These are phyloP conservation scores for Metschnikowia drakensbergensis DNA, from an alignment of 805 yeast genomes.

Conservation along the genomic window DNA sequence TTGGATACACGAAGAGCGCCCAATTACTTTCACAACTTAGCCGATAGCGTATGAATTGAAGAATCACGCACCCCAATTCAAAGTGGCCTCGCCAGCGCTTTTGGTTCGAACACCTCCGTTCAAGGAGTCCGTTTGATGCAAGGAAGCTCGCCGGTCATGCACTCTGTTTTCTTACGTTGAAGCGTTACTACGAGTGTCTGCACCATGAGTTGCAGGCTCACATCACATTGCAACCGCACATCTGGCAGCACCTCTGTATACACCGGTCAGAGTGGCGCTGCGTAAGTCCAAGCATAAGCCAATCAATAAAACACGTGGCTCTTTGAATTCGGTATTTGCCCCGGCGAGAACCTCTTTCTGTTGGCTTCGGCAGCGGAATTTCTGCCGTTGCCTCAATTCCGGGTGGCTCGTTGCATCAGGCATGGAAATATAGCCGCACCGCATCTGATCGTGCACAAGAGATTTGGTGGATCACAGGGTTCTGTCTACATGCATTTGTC, in stretches of 20 bases:
- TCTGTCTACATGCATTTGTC: background rate
- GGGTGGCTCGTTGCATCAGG: slow-evolving; percentile 1
- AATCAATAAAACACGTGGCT: background rate
- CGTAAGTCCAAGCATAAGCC: too few relatives aligned
- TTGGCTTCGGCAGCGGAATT: background rate
- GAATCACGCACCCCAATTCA: background rate
- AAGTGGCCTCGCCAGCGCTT: background rate
- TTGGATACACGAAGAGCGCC: background rate
- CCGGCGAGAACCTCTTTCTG: background rate
- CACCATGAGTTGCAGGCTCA: background rate
- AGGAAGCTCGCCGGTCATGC: slow-evolving; percentile 1
- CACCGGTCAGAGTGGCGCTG: too few relatives aligned
- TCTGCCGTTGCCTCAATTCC: background rate
- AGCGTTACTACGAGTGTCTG: background rate
- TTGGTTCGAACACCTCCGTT: background rate
- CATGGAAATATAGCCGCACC: slow-evolving; percentile 1
- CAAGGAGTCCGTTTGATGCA: background rate
- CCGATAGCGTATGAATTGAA: background rate
- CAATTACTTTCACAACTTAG: background rate
- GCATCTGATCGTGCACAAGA: slow-evolving; percentile 1
- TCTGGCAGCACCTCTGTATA: too few relatives aligned
- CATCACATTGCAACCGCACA: background rate
- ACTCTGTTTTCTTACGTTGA: background rate
- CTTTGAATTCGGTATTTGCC: too few relatives aligned
- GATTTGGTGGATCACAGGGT: background rate